Evolutionary conservation across 1,139 yeast species (phyloP).

Genomic region (Suhomyces wounanorum): DNA sequence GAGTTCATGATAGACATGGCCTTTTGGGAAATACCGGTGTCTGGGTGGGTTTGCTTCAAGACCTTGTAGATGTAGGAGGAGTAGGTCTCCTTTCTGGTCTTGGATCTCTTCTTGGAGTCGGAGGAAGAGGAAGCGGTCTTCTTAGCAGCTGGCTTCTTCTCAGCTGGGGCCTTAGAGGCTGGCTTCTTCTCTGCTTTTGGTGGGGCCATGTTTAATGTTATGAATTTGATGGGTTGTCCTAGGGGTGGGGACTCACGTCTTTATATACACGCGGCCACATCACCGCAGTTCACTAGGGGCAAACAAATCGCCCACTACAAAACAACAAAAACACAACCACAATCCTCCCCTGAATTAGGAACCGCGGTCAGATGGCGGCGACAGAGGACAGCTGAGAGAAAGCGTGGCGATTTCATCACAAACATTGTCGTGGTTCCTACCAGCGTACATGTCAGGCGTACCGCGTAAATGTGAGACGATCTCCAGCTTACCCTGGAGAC

Average conservation of each 20-base stretch:
- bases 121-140: slow-evolving; percentile 73
- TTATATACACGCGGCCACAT: slow-evolving; percentile 10
- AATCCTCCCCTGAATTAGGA: background rate
- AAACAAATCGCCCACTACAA: background rate
- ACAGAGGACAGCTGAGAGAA: background rate
- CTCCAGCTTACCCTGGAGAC: background rate
- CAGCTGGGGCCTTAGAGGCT: slow-evolving; percentile 98
- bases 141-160: slow-evolving; percentile 94
- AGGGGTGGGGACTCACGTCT: slow-evolving; percentile 2
- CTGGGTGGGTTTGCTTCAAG: slow-evolving; percentile 98
- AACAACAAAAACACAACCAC: background rate
- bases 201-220: slow-evolving; percentile 71
- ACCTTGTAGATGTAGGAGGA: slow-evolving; percentile 98
- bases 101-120: slow-evolving; percentile 90
- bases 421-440: background rate
- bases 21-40: slow-evolving; percentile 98
- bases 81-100: slow-evolving; percentile 98
- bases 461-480: background rate
- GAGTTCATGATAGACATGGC: slow-evolving; percentile 99
- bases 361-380: background rate
- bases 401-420: background rate
- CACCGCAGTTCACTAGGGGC: slow-evolving; percentile 2
- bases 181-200: slow-evolving; percentile 94
- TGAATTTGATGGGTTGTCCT: background rate
- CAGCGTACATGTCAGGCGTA: background rate